These are phyloP conservation scores for Monosporascus sp. DNA, from an alignment of 2,329 filamentous ascomycete genomes.

Conservation along the genomic window DNA sequence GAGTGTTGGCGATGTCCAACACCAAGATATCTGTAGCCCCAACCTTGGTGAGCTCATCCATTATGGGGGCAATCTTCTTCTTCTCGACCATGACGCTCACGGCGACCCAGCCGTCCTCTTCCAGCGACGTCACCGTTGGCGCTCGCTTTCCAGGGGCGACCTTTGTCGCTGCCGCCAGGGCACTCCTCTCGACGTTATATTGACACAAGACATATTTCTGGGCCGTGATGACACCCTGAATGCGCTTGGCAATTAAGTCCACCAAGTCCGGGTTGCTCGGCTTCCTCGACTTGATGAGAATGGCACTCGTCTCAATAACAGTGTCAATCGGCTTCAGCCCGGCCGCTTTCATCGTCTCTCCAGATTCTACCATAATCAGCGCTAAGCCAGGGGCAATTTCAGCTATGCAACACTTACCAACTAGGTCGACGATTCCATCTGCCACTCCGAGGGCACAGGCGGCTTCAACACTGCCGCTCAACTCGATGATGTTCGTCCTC, in stretches of 20 bases:
- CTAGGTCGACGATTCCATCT: conserved; percentile 94
- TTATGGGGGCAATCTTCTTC: conserved; percentile 76
- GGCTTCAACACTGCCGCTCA: conserved; percentile 95
- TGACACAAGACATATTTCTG: conserved; percentile 93
- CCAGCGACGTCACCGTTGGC: conserved; percentile 83
- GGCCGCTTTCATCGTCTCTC: conserved; percentile 95
- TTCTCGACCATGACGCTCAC: conserved; percentile 90
- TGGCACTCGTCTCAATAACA: conserved; percentile 79
- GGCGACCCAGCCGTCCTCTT: conserved; percentile 90
- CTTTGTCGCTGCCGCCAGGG: conserved; percentile 61
- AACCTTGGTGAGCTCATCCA: conserved; percentile 74
- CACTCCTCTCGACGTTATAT: conserved; percentile 79
- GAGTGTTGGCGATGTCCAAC: conserved; percentile 72
- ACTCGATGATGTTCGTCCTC: conserved; percentile 84
- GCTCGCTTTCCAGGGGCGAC: conserved; percentile 94
- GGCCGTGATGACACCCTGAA: conserved; percentile 90
- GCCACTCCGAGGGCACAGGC: conserved; percentile 93
- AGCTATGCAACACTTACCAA: conserved; percentile 58
- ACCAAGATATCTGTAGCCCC: conserved; percentile 85
- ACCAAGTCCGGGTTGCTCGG: conserved; percentile 77
- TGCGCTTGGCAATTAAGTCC: conserved; percentile 78
- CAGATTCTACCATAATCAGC: conserved; percentile 63
- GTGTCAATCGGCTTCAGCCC: conserved; percentile 93
- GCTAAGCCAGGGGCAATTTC: background rate
- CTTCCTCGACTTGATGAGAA: conserved; percentile 85